Evolutionary conservation across 78 protist genomes (phyloP).

Genomic region (Chrysochromulina tobinii): DNA sequence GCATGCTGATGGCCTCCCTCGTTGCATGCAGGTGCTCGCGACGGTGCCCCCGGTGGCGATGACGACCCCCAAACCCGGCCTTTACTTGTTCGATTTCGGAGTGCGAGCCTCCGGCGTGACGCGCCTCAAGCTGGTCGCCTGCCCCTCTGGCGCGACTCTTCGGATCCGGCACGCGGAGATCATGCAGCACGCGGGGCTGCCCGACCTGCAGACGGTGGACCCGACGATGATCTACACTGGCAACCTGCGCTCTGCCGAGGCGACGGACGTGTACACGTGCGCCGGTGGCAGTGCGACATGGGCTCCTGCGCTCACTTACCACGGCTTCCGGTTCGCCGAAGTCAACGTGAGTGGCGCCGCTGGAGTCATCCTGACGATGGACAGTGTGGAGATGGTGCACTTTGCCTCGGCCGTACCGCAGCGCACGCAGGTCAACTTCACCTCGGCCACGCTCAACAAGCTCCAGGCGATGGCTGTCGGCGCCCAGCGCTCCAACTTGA

Average conservation of each 20-base stretch:
- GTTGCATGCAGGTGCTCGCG: no score
- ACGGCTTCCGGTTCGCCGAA: constrained; percentile 60
- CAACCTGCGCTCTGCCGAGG: constrained; percentile 47
- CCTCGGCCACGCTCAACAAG: background rate
- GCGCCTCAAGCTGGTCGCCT: background rate
- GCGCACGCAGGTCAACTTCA: background rate
- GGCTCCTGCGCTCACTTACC: constrained; percentile 41
- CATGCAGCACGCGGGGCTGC: constrained; percentile 41
- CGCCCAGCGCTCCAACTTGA: constrained; percentile 42
- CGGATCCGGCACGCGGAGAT: constrained; percentile 44
- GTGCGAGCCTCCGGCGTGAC: constrained; percentile 16
- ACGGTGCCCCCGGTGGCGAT: background rate
- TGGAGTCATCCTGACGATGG: background rate
- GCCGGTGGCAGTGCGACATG: constrained; percentile 3
- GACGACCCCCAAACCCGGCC: background rate
- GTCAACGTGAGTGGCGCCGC: background rate
- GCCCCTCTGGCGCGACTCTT: background rate
- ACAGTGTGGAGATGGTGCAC: background rate
- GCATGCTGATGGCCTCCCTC: no score
- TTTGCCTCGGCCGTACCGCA: background rate
- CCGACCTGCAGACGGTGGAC: background rate
- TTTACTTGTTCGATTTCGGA: constrained; percentile 42
- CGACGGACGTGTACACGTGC: constrained; percentile 50
- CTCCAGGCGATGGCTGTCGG: constrained; percentile 9
- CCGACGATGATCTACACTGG: constrained; percentile 40